Base-by-base conservation (phyloP, 2,329 filamentous ascomycete genomes). In the Byssoonygena ceratinophila region DNA sequence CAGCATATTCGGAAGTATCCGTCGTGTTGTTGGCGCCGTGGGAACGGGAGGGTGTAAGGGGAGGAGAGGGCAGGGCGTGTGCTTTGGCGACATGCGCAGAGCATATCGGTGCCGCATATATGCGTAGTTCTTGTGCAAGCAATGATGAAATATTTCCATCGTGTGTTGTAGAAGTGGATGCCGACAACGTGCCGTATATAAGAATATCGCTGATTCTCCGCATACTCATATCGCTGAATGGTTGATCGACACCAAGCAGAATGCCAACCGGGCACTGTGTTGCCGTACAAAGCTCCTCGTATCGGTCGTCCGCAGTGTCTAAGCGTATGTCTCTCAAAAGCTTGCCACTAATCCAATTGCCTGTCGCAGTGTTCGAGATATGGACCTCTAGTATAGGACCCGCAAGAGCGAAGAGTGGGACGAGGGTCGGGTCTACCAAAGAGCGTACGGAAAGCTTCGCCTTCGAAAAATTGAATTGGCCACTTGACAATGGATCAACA, bases 321-420 rank as follows among this genome's bases (percentile, higher is more conserved):
- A 44, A 25, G 40, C 61, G 60, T 39, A 63, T n/a, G 12, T 65
- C 65, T 46, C 65, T 64, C n/a, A 68, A 59, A n/a, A 72, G 46
- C 51, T 63, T 69, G 39, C 56, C 56, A 49, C 64, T 68, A 32
- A 71, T 60, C 69, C 69, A 72, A 64, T 66, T 61, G 40, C 64
- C 63, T 3, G 66, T 66, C 39, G 59, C 56, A 16, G 55, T 41
- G 51, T 68, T 59, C 4, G 54, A 60, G 5, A 65, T 63, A 54
- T 71, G 68, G 31, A 71, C 50, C 59, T 72, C 68, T 18, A 72
- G 65, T 37, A 62, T 66, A 4, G 68, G 67, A 9, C 69, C 68
- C 5, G 62, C 63, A 45, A 69, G 65, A n/a, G 66, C 67, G 53
- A 69, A 66, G 3, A 71, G 59, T 27, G 69, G 69, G 25, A 72